Base-by-base conservation (phyloP, 805 yeast genomes). In the Lachancea meyersii region DNA sequence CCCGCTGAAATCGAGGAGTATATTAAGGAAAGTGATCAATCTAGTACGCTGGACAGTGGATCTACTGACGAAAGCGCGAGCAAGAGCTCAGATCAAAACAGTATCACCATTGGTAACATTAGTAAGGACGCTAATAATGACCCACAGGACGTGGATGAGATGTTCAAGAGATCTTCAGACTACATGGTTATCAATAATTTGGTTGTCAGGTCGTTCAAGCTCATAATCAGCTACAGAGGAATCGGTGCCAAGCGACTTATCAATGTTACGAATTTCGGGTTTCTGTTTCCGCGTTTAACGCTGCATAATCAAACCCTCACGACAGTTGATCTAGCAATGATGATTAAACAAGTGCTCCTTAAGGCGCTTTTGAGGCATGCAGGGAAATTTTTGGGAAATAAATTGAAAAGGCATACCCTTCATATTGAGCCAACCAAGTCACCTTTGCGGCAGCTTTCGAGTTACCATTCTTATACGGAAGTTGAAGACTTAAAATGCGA, bases 301-400 rank as follows among this genome's bases (percentile, higher is more conserved):
- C 76, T 82, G 53, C 54, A 62, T 27, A 79, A 82, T 58, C 77
- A 76, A 67, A 73, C 83, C 4, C 82, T 94, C 85, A 78, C 88
- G 1, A 68, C 76, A 38, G 67, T 78, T 41, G 97, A 89, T 50
- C 64, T 89, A 32, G 68, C 81, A 2, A 55, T 73, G 52, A 71
- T 75, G 23, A 55, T 89, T 43, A 80, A 81, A 57, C 82, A 77
- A 54, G 79, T 78, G 28, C 54, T 82, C n/a, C 63, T 79, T 30
- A 79, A 73, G 55, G 69, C 80, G 1, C 61, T 82, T 17, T 51
- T 82, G 41, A 69, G 69, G 35, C 87, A 83, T 52, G 73, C 89
- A 0, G 96, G 95, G 3, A 78, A 81, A 45, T 75, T 91, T 39
- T 57, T 89, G 27, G 80, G 83, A n/a, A 86, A 86, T 57, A 87